A percentile compares a stretch with the other conserved stretches of the same genome.
Conservation (phyloP, 768 basidiomycete genomes). For the Lentinula boryana region DNA sequence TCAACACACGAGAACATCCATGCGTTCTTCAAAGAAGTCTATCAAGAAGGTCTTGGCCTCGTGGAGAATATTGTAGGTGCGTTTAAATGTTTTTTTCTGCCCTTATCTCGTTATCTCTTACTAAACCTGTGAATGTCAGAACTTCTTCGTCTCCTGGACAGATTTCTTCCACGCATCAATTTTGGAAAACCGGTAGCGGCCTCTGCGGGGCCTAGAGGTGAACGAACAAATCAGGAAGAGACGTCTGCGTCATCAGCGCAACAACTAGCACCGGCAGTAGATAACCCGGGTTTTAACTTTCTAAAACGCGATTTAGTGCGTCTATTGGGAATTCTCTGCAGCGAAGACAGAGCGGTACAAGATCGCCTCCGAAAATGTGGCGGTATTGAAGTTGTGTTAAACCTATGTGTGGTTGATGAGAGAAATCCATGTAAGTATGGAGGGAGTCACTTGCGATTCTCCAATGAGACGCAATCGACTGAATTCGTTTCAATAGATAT, state of each 20-base stretch:
- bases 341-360: slow-evolving; percentile 60
- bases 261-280: slow-evolving; percentile 15
- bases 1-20: slow-evolving; percentile 24
- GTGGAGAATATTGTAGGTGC: slow-evolving; percentile 56
- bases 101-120: not conserved
- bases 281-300: slow-evolving; percentile 65
- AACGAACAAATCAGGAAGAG: not conserved
- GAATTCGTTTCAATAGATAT: slow-evolving; percentile 47
- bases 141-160: slow-evolving; percentile 66
- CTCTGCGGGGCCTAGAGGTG: not conserved
- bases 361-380: slow-evolving; percentile 65
- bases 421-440: slow-evolving; percentile 82
- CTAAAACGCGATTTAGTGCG: slow-evolving; percentile 89
- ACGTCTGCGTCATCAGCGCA: slow-evolving; percentile 18
- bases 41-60: slow-evolving; percentile 31
- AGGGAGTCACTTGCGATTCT: not conserved
- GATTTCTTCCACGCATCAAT: slow-evolving; percentile 81
- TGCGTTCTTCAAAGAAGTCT: slow-evolving; percentile 37
- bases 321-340: slow-evolving; percentile 71
- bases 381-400: slow-evolving; percentile 80
- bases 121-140: slow-evolving; percentile 34
- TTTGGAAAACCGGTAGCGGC: slow-evolving; percentile 59
- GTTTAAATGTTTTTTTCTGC: slow-evolving; percentile 13
- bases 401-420: slow-evolving; percentile 86
- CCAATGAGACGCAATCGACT: not conserved